These are phyloP conservation scores for Penicillium samsonianum DNA, from an alignment of 495 filamentous ascomycete genomes.

Conservation along the genomic window DNA sequence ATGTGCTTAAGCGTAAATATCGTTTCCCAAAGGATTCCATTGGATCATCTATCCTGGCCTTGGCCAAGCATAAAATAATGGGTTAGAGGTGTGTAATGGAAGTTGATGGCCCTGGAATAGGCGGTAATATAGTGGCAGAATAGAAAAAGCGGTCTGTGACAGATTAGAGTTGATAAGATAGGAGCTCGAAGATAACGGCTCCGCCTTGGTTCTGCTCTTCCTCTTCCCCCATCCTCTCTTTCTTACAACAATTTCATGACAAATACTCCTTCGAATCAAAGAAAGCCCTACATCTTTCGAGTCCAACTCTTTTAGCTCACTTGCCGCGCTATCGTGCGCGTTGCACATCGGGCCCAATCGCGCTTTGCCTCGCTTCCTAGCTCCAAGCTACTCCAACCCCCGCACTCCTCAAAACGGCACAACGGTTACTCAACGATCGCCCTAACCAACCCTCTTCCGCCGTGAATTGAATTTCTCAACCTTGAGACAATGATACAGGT, in stretches of 20 bases:
- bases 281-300: neutral
- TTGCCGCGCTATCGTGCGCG: neutral
- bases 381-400: conserved; percentile 16
- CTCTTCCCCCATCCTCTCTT: conserved; percentile 5
- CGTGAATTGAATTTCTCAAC: neutral
- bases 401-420: conserved; percentile 10
- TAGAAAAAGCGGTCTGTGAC: conserved; percentile 1
- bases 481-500: conserved; percentile 7
- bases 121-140: conserved; percentile 3
- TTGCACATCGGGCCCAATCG: neutral
- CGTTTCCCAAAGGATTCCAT: neutral
- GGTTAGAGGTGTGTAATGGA: neutral
- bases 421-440: conserved; percentile 1
- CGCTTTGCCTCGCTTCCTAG: neutral
- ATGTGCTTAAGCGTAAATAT: neutral
- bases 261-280: neutral
- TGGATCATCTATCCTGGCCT: neutral
- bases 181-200: conserved; percentile 9
- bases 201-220: conserved; percentile 9
- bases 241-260: conserved; percentile 2
- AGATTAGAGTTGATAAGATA: conserved; percentile 5
- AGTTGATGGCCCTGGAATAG: neutral
- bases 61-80: neutral
- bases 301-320: neutral
- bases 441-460: neutral